Percentiles rank a stretch among this genome's conserved stretches.
Evolutionary conservation across 768 basidiomycete species (phyloP).

Genomic region (Suillus subluteus): DNA sequence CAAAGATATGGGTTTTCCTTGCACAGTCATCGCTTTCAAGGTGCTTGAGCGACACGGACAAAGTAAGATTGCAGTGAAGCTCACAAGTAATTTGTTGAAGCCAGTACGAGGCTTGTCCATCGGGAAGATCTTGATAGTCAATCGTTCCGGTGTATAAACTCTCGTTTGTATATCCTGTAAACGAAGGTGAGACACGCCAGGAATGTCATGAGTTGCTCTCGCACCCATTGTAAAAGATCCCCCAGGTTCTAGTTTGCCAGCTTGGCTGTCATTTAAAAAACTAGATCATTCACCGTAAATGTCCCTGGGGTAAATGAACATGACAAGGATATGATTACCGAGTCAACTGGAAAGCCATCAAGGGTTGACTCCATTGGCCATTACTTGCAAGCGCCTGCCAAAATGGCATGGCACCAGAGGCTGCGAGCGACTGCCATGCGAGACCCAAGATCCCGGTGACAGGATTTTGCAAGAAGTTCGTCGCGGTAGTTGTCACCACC

Average conservation of each 20-base stretch:
- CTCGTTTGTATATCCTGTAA: constrained; percentile 58
- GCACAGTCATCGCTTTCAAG: constrained; percentile 38
- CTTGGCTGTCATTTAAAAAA: constrained; percentile 46
- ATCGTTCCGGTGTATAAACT: constrained; percentile 52
- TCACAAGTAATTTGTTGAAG: constrained; percentile 38
- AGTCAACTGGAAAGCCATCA: constrained; percentile 70
- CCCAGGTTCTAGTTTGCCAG: constrained; percentile 58
- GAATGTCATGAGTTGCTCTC: constrained; percentile 16
- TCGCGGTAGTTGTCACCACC: constrained; percentile 27
- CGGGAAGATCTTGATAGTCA: constrained; percentile 50
- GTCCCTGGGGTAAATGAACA: not conserved
- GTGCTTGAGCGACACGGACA: not conserved
- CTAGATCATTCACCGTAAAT: constrained; percentile 32
- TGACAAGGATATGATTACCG: constrained; percentile 36
- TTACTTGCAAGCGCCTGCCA: constrained; percentile 59
- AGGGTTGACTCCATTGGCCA: constrained; percentile 47
- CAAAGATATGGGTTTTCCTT: constrained; percentile 31
- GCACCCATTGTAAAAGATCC: constrained; percentile 75
- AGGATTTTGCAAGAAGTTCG: constrained; percentile 49
- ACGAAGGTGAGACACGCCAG: constrained; percentile 6
- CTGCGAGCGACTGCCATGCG: constrained; percentile 63
- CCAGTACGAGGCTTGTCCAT: constrained; percentile 49
- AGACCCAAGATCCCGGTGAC: constrained; percentile 77
- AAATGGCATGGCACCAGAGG: constrained; percentile 61
- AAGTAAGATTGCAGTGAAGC: not conserved